A percentile compares a stretch with the other conserved stretches of the same genome.
These are phyloP conservation scores for Phytophthora nicotianae DNA, from an alignment of 352 stramenopile species.

Conservation along the genomic window DNA sequence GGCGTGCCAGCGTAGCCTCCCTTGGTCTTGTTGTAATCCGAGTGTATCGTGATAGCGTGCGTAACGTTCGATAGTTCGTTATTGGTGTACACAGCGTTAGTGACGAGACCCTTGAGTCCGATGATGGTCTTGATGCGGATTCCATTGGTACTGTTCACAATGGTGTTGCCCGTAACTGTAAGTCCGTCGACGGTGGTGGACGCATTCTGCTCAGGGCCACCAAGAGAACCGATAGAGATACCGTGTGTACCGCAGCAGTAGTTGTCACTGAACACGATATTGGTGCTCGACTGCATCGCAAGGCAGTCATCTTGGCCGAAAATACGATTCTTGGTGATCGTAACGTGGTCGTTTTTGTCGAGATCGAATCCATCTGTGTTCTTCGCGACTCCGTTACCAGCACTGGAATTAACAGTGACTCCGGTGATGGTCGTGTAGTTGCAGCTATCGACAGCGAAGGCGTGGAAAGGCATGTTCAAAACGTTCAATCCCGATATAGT, in stretches of 20 bases:
- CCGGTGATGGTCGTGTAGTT: constrained; percentile 25
- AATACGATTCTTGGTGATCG: constrained; percentile 35
- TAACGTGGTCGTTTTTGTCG: constrained; percentile 29
- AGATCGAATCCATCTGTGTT: constrained; percentile 30
- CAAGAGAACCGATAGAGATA: constrained; percentile 31
- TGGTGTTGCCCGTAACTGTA: constrained; percentile 25
- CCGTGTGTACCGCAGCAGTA: constrained; percentile 25
- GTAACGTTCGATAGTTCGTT: constrained; percentile 27
- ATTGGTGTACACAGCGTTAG: constrained; percentile 25
- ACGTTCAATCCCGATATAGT: constrained; percentile 36
- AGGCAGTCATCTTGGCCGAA: constrained; percentile 25
- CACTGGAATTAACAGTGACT: constrained; percentile 23
- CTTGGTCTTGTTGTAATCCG: constrained; percentile 28
- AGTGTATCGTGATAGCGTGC: constrained; percentile 24
- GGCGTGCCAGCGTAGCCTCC: constrained; percentile 25
- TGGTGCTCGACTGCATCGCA: constrained; percentile 20
- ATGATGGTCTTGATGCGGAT: constrained; percentile 20
- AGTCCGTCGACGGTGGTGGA: constrained; percentile 24
- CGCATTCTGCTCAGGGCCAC: constrained; percentile 7
- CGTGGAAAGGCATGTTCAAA: constrained; percentile 26
- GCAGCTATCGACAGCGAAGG: constrained; percentile 20
- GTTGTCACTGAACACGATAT: constrained; percentile 22
- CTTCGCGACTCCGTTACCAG: constrained; percentile 8
- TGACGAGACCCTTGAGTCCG: constrained; percentile 21
- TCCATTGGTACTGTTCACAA: constrained; percentile 35